Evolutionary conservation across 345 rosid genomes (phyloP).

Genomic region (Lepidium aucheri): DNA sequence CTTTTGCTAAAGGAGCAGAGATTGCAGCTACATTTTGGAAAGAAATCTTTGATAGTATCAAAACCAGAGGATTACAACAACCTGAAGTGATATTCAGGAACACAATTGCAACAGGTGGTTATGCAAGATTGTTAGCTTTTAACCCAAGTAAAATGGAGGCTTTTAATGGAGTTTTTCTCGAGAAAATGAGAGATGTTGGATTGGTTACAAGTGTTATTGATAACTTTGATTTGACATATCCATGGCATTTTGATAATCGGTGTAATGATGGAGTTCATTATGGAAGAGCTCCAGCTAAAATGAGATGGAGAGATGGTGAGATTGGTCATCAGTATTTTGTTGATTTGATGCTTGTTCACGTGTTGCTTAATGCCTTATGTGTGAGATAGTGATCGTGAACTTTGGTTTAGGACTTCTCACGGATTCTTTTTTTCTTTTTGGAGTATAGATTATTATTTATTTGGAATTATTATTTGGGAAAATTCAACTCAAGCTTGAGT

Average conservation of each 20-base stretch:
- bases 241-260: slow-evolving; percentile 90
- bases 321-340: slow-evolving; percentile 97
- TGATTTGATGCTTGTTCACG: slow-evolving; percentile 88
- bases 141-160: slow-evolving; percentile 92
- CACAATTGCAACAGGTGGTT: slow-evolving; percentile 82
- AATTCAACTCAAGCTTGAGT: slow-evolving; percentile 5
- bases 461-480: background rate
- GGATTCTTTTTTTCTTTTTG: slow-evolving; percentile 17
- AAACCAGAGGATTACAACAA: slow-evolving; percentile 46
- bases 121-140: slow-evolving; percentile 61
- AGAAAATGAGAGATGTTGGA: slow-evolving; percentile 57
- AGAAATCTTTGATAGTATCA: slow-evolving; percentile 51
- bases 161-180: slow-evolving; percentile 60
- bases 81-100: slow-evolving; percentile 64
- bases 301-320: slow-evolving; percentile 86
- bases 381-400: slow-evolving; percentile 13
- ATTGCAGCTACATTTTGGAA: slow-evolving; percentile 73
- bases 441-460: slow-evolving; percentile 3
- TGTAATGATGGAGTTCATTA: slow-evolving; percentile 94
- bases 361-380: slow-evolving; percentile 72
- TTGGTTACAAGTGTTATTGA: slow-evolving; percentile 65
- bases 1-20: slow-evolving; percentile 50
- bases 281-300: slow-evolving; percentile 77
- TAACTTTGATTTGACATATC: slow-evolving; percentile 83
- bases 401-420: slow-evolving; percentile 7